Evolutionary conservation across 805 yeast genomes (phyloP).

Genomic region (Maudiozyma turicensis): DNA sequence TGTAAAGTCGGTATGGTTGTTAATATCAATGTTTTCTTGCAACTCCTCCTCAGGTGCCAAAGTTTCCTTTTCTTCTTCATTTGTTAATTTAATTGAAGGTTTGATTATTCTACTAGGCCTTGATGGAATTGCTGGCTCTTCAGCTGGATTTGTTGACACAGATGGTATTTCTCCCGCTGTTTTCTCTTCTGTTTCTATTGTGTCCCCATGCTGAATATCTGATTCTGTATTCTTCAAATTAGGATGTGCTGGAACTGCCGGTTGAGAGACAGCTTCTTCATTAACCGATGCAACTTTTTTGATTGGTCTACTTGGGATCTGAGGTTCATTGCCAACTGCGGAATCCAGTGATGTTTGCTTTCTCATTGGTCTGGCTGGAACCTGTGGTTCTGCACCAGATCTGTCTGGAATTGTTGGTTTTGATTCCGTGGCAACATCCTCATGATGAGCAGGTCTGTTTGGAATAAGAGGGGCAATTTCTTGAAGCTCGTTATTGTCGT

Average conservation of each 20-base stretch:
- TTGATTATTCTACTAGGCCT: too few species aligned
- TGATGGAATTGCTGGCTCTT: too few species aligned
- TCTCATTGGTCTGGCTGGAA: background rate
- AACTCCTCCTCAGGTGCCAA: background rate
- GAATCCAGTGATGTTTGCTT: background rate
- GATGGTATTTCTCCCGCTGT: too few species aligned
- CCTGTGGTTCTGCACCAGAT: background rate
- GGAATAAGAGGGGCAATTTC: background rate
- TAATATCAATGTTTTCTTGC: background rate
- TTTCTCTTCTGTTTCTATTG: too few species aligned
- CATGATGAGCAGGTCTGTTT: background rate
- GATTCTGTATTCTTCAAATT: background rate
- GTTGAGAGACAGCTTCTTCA: background rate
- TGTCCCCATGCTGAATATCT: too few species aligned
- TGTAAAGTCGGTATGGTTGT: too few species aligned
- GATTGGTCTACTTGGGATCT: background rate
- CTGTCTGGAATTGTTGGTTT: too few species aligned
- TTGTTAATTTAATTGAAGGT: too few species aligned
- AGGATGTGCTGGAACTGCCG: background rate
- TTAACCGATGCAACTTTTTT: background rate
- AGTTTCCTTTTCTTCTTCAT: background rate
- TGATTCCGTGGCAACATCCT: background rate
- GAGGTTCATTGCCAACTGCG: background rate
- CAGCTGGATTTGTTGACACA: too few species aligned
- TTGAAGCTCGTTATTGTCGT: background rate